These are phyloP conservation scores for Neltuma alba DNA, from an alignment of 306 rosid genomes.

Conservation along the genomic window DNA sequence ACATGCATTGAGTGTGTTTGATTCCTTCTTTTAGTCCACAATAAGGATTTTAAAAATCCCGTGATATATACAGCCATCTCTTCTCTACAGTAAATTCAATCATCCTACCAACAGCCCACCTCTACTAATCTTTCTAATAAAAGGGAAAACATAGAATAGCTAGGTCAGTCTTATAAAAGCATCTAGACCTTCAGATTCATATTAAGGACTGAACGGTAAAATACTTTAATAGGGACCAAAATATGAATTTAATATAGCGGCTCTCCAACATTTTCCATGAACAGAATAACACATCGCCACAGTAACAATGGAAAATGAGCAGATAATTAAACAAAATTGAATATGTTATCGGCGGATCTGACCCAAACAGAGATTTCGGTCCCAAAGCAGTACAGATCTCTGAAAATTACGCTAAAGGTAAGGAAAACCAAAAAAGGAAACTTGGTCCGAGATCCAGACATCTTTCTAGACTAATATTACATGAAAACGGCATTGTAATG, in stretches of 20 bases:
- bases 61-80: slow-evolving; percentile 7
- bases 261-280: neutral
- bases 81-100: neutral
- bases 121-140: neutral
- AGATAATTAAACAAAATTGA: slow-evolving; percentile 17
- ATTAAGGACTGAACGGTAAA: neutral
- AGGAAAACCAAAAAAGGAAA: slow-evolving; percentile 22
- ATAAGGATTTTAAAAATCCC: neutral
- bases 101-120: neutral
- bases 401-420: slow-evolving; percentile 2
- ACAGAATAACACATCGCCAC: neutral
- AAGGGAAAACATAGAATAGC: slow-evolving; percentile 19
- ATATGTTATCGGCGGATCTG: slow-evolving; percentile 52
- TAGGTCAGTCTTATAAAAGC: neutral
- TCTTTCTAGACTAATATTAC: neutral
- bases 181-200: slow-evolving; percentile 1
- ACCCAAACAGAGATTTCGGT: slow-evolving; percentile 20
- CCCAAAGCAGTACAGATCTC: slow-evolving; percentile 44
- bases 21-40: neutral
- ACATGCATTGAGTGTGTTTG: neutral
- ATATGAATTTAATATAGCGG: neutral
- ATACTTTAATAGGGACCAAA: neutral
- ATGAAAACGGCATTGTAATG: slow-evolving; percentile 20
- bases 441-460: slow-evolving; percentile 45
- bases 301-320: neutral